phyloP scores from a whole-genome alignment of 129 eudicot species.

The Apium graveolens region DNA sequence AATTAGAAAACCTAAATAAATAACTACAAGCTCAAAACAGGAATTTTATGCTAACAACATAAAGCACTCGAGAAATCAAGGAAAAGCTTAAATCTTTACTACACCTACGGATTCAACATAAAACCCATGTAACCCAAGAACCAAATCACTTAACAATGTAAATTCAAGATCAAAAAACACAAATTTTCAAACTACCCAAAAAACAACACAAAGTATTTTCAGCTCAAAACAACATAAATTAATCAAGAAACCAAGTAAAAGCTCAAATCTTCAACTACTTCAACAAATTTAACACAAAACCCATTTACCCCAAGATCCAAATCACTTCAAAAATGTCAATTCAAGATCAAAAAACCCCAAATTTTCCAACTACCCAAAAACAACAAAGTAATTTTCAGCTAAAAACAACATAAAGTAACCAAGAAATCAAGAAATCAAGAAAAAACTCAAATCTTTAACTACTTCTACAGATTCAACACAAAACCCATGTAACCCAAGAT shows the following conservation, averaged over 20 bases:
- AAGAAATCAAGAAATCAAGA: neutral
- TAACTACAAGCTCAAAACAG: neutral
- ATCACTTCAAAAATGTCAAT: too few relatives aligned
- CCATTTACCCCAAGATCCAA: too few relatives aligned
- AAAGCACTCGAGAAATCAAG: neutral
- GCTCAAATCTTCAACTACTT: too few relatives aligned
- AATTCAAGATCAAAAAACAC: neutral
- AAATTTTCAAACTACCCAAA: neutral
- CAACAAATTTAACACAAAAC: too few relatives aligned
- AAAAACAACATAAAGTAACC: too few relatives aligned
- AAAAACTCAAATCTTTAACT: neutral
- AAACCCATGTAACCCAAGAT: constrained; percentile 21
- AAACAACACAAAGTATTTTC: neutral
- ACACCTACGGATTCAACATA: neutral
- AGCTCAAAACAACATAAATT: neutral
- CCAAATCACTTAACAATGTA: neutral
- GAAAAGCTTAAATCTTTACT: neutral
- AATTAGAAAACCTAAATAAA: neutral
- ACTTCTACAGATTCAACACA: neutral
- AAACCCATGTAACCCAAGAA: constrained; percentile 21
- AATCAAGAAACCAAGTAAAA: too few relatives aligned
- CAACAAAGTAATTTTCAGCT: too few relatives aligned
- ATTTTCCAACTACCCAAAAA: too few relatives aligned
- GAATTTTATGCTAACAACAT: neutral
- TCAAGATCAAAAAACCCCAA: too few relatives aligned